phyloP scores from a whole-genome alignment of 805 yeast genomes.

The Saccharomycopsis babjevae region DNA sequence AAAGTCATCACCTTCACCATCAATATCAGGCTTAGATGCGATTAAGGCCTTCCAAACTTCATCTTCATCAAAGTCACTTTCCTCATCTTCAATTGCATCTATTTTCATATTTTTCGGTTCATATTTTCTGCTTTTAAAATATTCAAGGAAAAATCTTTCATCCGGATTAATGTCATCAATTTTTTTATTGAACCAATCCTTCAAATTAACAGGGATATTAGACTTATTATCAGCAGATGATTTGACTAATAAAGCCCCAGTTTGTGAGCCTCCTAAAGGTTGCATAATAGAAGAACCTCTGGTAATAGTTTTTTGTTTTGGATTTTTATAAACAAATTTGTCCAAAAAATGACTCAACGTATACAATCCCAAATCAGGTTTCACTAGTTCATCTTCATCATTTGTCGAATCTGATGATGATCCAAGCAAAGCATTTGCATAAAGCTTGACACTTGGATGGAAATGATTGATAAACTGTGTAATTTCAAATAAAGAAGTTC shows the following conservation, averaged over 20 bases:
- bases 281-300: conserved; percentile 95
- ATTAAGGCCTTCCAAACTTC: conserved; percentile 78
- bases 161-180: conserved; percentile 68
- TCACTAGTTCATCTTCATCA: conserved; percentile 32
- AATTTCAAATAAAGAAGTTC: conserved; percentile 81
- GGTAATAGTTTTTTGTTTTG: conserved; percentile 63
- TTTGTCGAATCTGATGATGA: background rate
- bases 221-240: conserved; percentile 33
- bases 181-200: conserved; percentile 68
- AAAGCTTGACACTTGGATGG: conserved; percentile 85
- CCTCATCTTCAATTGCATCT: conserved; percentile 30
- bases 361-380: conserved; percentile 87
- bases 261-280: conserved; percentile 81
- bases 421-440: conserved; percentile 54
- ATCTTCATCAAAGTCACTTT: conserved; percentile 49
- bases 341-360: conserved; percentile 87
- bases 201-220: conserved; percentile 64
- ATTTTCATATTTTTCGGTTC: conserved; percentile 26
- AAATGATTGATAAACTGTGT: conserved; percentile 64
- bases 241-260: conserved; percentile 57
- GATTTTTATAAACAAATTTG: conserved; percentile 88
- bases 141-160: conserved; percentile 80
- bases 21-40: conserved; percentile 60
- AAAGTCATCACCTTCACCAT: conserved; percentile 38
- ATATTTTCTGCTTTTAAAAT: conserved; percentile 54